Base-by-base conservation (phyloP, 1,139 yeast species). In the Spathaspora sp. region DNA sequence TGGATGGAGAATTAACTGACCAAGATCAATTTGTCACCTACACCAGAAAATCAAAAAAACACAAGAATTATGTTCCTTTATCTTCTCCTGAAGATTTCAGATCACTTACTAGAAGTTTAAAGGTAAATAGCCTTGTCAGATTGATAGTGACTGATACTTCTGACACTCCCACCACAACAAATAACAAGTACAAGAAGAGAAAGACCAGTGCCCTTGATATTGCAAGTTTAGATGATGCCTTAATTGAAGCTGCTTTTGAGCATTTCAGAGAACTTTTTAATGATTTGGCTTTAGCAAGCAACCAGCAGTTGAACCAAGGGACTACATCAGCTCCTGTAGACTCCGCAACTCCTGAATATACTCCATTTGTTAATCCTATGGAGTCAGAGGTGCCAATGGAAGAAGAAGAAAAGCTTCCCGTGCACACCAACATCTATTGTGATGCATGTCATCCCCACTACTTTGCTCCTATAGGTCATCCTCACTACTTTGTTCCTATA, bases 371-470 rank as follows among this genome's bases (percentile, higher is more conserved):
- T 29, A 36, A 48, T 11, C 25, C 46, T 16, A 39, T 41, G 23
- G n/a, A 13, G 15, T 5, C 44, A 20, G 25, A 20, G 36, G 23
- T 29, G 5, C 6, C 42, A 29, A 4, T 18, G 5, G 15, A 41
- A 7, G 24, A 24, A 6, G 39, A 37, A 11, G 44, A 42, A 15
- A 29, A 36, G 13, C 17, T 18, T 36, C 33, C 46, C 2, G 48
- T 63, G 36, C 72, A 67, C 46, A 13, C 52, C 7, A 51, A 53
- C 47, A 57, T 61, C 18, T 50, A 63, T 41, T 80, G 85, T 52
- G 82, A 80, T 51, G 62, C 65, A 15, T 78, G 82, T 47, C 51
- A 58, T 47, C n/a, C n/a, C n/a, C n/a, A n/a, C n/a, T n/a, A n/a
- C n/a, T n/a, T n/a, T n/a, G n/a, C n/a, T n/a, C n/a, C n/a, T n/a